Evolutionary conservation across 1,139 yeast genomes (phyloP).

Genomic region (Candida glucosophila): DNA sequence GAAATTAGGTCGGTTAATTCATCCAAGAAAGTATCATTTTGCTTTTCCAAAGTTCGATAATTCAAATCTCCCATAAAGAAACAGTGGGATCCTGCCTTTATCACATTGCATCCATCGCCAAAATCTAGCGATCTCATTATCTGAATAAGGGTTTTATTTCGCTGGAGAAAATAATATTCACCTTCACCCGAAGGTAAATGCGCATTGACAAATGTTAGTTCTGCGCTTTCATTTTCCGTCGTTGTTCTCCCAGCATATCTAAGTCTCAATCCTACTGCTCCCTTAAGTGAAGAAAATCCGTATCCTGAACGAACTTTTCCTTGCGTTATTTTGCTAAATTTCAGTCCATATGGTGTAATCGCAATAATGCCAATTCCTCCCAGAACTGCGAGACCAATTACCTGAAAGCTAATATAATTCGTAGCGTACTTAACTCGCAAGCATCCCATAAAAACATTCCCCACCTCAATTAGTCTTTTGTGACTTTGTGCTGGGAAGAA

Average conservation of each 20-base stretch:
- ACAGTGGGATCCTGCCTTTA: constrained; percentile 49
- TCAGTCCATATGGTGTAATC: constrained; percentile 36
- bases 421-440: constrained; percentile 25
- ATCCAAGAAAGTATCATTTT: constrained; percentile 9
- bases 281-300: constrained; percentile 59
- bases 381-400: constrained; percentile 37
- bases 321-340: constrained; percentile 17
- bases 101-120: constrained; percentile 50
- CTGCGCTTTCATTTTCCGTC: constrained; percentile 10
- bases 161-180: constrained; percentile 25
- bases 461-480: constrained; percentile 30
- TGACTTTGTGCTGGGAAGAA: constrained; percentile 35
- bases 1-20: constrained; percentile 11
- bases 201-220: constrained; percentile 56
- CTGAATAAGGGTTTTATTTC: constrained; percentile 45
- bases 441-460: constrained; percentile 30
- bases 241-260: constrained; percentile 13
- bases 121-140: constrained; percentile 50
- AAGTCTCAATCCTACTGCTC: constrained; percentile 59
- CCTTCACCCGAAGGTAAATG: constrained; percentile 82
- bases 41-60: constrained; percentile 47
- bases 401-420: constrained; percentile 25
- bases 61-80: constrained; percentile 81
- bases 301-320: constrained; percentile 47
- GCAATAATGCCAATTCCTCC: constrained; percentile 66